These are phyloP conservation scores for Massariosphaeria phaeospora DNA, from an alignment of 495 filamentous ascomycete species.

Conservation along the genomic window DNA sequence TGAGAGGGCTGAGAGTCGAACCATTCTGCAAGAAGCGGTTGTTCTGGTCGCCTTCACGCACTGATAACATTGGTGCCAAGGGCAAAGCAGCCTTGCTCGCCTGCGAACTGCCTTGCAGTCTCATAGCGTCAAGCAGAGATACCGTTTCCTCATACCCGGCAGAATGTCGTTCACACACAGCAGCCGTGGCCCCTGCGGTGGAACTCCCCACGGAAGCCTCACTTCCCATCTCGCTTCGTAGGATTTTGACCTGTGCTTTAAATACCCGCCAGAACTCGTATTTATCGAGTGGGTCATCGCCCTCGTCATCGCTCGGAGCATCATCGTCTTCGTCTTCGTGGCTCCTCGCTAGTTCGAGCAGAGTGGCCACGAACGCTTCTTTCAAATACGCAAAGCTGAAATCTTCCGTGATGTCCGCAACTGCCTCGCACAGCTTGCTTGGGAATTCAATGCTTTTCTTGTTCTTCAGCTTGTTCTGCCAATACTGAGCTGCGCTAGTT, in stretches of 20 bases:
- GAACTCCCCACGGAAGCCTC: background rate
- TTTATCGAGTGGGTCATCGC: constrained; percentile 42
- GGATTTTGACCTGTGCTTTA: constrained; percentile 52
- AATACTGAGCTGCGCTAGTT: constrained; percentile 49
- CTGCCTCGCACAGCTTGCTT: constrained; percentile 46
- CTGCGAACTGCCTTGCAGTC: constrained; percentile 16
- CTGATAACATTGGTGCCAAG: background rate
- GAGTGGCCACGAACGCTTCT: constrained; percentile 58
- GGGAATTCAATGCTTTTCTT: constrained; percentile 56
- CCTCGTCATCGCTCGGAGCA: constrained; percentile 34
- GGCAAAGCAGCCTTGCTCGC: constrained; percentile 10
- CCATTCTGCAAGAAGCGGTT: constrained; percentile 4
- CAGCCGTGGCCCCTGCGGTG: background rate
- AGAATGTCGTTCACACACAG: constrained; percentile 14
- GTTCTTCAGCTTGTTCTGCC: constrained; percentile 45
- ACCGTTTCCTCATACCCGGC: constrained; percentile 22
- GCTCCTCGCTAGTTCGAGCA: constrained; percentile 47
- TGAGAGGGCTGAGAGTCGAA: constrained; percentile 22
- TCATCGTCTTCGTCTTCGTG: constrained; percentile 24
- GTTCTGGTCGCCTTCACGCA: background rate
- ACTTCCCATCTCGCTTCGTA: constrained; percentile 53
- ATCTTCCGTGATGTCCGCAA: constrained; percentile 55
- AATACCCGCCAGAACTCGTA: constrained; percentile 52
- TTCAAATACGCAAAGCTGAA: constrained; percentile 66
- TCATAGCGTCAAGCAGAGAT: constrained; percentile 22